These are phyloP conservation scores for Canariomyces notabilis DNA, from an alignment of 2,329 filamentous ascomycete genomes.

Conservation along the genomic window DNA sequence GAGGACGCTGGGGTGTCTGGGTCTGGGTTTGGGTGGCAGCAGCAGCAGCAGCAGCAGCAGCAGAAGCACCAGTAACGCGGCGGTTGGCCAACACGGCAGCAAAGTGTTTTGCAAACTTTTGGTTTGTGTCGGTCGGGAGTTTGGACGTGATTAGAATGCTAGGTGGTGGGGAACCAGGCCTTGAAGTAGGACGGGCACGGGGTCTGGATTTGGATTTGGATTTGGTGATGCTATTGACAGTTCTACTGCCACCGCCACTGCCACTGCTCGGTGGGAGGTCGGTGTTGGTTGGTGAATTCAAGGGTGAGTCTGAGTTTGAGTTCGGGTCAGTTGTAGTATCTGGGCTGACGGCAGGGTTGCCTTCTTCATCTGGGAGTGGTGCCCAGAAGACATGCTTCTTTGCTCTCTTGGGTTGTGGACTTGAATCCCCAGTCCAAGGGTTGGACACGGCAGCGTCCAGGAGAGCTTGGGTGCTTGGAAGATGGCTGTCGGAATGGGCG, in stretches of 20 bases:
- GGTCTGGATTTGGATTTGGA: neutral
- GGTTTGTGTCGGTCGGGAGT: slow-evolving; percentile 31
- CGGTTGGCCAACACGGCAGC: slow-evolving; percentile 35
- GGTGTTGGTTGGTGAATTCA: slow-evolving; percentile 1
- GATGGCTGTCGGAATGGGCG: slow-evolving; percentile 18
- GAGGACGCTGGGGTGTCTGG: neutral
- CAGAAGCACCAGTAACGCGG: slow-evolving; percentile 13
- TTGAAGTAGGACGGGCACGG: too few species aligned
- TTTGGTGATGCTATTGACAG: neutral
- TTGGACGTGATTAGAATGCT: slow-evolving; percentile 25
- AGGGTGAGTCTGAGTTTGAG: too few species aligned
- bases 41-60: neutral
- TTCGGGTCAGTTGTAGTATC: neutral
- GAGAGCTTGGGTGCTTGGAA: slow-evolving; percentile 33
- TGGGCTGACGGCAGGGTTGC: neutral
- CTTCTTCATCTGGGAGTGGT: slow-evolving; percentile 26
- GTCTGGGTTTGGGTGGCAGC: neutral
- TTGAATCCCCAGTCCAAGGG: slow-evolving; percentile 28
- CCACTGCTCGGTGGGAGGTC: neutral
- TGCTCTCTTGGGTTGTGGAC: neutral
- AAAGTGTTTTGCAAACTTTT: slow-evolving; percentile 46
- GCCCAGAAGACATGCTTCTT: slow-evolving; percentile 34
- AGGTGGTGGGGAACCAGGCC: slow-evolving; percentile 40
- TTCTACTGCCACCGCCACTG: too few species aligned
- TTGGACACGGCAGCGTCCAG: slow-evolving; percentile 33